Evolutionary conservation across 768 basidiomycete genomes (phyloP).

Genomic region (Suillus variegatus): DNA sequence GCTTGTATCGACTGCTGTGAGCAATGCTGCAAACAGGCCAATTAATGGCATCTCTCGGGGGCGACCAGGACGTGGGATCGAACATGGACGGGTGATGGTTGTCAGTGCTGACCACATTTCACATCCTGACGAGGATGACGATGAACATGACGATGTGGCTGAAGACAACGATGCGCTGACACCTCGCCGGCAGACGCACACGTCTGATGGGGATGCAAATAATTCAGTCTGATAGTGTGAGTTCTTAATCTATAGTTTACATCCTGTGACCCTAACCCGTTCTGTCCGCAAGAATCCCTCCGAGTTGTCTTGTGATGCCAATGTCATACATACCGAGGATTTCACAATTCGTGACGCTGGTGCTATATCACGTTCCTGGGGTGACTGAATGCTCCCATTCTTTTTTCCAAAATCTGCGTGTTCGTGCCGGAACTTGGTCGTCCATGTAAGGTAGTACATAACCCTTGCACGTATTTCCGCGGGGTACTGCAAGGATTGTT

Average conservation of each 20-base stretch:
- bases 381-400: conserved; percentile 24
- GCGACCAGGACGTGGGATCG: conserved; percentile 19
- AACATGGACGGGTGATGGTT: conserved; percentile 11
- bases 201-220: conserved; percentile 7
- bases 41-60: conserved; percentile 21
- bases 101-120: background rate
- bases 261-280: conserved; percentile 13
- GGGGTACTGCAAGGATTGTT: conserved; percentile 34
- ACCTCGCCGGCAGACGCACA: conserved; percentile 3
- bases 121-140: background rate
- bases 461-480: conserved; percentile 25
- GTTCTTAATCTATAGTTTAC: conserved; percentile 4
- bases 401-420: conserved; percentile 20
- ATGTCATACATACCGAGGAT: conserved; percentile 22
- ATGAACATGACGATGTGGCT: conserved; percentile 5
- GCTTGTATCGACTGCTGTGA: conserved; percentile 17
- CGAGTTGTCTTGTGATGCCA: conserved; percentile 12
- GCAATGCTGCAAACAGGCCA: conserved; percentile 7
- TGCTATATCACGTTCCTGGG: conserved; percentile 36
- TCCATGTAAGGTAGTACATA: conserved; percentile 20
- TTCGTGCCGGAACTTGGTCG: conserved; percentile 32
- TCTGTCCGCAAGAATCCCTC: conserved; percentile 13
- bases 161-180: conserved; percentile 9
- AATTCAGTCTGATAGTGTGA: background rate
- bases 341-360: conserved; percentile 33